phyloP scores from a whole-genome alignment of 108 stramenopile genomes.

The Conticribra weissflogii region DNA sequence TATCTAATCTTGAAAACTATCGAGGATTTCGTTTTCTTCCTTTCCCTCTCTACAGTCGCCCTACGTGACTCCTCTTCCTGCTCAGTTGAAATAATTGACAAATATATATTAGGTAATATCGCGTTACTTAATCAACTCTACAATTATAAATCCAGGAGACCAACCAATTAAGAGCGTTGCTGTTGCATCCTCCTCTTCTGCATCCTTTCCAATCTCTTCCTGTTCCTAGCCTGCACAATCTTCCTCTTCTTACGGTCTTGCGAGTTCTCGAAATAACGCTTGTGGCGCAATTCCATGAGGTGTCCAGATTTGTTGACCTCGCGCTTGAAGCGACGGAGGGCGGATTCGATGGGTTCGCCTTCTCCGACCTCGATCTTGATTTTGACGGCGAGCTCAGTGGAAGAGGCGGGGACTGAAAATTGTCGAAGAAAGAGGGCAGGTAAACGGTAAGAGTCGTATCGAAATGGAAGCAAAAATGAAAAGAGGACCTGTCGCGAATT shows the following conservation, averaged over 20 bases:
- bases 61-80: no score
- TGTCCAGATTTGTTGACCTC: constrained; percentile 92
- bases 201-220: constrained; percentile 90
- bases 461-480: neutral
- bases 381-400: constrained; percentile 61
- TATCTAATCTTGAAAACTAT: no score
- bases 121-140: no score
- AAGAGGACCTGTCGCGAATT: neutral
- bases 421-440: neutral
- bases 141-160: no score
- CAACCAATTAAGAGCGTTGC: constrained; percentile 48
- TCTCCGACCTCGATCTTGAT: constrained; percentile 79
- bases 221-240: constrained; percentile 86
- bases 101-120: no score
- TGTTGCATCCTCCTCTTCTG: constrained; percentile 73
- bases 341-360: constrained; percentile 88
- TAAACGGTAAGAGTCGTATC: neutral
- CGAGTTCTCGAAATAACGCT: constrained; percentile 87
- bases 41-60: no score
- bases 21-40: no score
- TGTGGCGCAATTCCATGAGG: constrained; percentile 87
- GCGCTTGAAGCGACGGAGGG: constrained; percentile 90
- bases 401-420: constrained; percentile 17
- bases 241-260: constrained; percentile 91
- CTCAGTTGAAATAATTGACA: no score